Evolutionary conservation across 2,329 filamentous ascomycete genomes (phyloP), one percentile per base, ranked within the genome.

Genomic region (Ophiostoma pallidulum): DNA sequence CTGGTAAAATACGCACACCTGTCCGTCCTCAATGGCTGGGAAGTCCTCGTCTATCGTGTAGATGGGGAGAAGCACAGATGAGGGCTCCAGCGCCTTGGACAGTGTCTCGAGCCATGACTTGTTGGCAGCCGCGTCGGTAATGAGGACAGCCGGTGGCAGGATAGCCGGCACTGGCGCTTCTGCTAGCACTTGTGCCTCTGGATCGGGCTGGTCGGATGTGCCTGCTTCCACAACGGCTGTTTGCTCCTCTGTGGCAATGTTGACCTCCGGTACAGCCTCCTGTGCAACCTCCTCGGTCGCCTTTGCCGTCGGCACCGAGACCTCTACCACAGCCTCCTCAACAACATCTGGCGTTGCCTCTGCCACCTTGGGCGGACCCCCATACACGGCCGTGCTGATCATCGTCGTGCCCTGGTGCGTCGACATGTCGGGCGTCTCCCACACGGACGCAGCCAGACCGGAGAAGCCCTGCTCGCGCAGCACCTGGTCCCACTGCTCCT

Each of bases 331-430:
- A 1, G 3, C 10, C 6, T 2, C 20, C 16, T 31, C 47, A 8
- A 26, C 18, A 10, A 28, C 24, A 6, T 5, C 24, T 3, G 37
- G n/a, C 28, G 14, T 22, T 3, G 9, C 24, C n/a, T 24, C 31
- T 2, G n/a, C 16, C 4, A n/a, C 16, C 18, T 35, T 2, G 24
- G 37, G 37, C 36, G n/a, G 41, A n/a, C n/a, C n/a, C n/a, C n/a
- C n/a, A 10, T 26, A 28, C n/a, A 52, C 39, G 0, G 53, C 53
- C 19, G 49, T 53, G 28, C 42, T 53, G 29, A 55, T 41, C 51
- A 55, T 55, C 14, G 52, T 52, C 4, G 49, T 52, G 2, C 53
- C 53, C 31, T 55, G 53, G 38, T 55, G 53, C 9, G 48, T 53
- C 10, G 49, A 39, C 22, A 53, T 26, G 26, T 55, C 53, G 4